Evolutionary conservation across 805 yeast genomes (phyloP).

Genomic region (Blastobotrys mokoenaii): DNA sequence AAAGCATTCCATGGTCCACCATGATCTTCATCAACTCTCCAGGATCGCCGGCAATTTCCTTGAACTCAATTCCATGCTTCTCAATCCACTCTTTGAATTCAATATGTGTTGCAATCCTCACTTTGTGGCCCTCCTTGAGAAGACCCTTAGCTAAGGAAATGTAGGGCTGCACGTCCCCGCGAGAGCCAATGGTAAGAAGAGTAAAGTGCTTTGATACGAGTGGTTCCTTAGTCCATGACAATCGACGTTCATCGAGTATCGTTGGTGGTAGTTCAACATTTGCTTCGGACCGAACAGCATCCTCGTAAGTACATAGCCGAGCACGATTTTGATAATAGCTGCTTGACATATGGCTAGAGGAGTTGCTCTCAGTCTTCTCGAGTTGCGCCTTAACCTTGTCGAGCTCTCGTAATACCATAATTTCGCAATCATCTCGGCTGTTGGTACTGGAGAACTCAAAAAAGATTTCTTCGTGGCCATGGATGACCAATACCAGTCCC

Average conservation of each 20-base stretch:
- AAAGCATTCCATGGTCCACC: constrained; percentile 85
- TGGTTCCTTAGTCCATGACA: constrained; percentile 35
- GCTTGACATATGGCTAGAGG: not conserved
- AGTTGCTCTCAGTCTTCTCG: not conserved
- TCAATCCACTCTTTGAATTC: constrained; percentile 76
- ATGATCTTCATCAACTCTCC: constrained; percentile 84
- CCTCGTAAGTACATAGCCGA: constrained; percentile 58
- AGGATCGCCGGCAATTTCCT: constrained; percentile 84
- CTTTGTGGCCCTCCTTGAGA: constrained; percentile 71
- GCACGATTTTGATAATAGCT: constrained; percentile 39
- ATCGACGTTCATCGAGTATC: not conserved
- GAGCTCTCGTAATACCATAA: constrained; percentile 39
- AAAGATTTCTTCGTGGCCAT: constrained; percentile 68
- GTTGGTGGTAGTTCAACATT: not conserved
- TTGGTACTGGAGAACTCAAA: constrained; percentile 48
- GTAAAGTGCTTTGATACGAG: constrained; percentile 49
- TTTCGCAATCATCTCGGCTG: constrained; percentile 62
- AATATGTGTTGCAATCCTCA: constrained; percentile 74
- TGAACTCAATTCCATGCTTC: constrained; percentile 57
- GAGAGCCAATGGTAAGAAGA: constrained; percentile 80
- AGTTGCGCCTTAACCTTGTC: constrained; percentile 26
- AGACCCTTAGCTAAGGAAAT: constrained; percentile 81
- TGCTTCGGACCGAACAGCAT: constrained; percentile 28
- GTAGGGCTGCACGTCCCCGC: constrained; percentile 97
- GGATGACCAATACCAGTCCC: constrained; percentile 60